Conservation (phyloP, 164 flowering plant genomes). For the Vitis riparia region DNA sequence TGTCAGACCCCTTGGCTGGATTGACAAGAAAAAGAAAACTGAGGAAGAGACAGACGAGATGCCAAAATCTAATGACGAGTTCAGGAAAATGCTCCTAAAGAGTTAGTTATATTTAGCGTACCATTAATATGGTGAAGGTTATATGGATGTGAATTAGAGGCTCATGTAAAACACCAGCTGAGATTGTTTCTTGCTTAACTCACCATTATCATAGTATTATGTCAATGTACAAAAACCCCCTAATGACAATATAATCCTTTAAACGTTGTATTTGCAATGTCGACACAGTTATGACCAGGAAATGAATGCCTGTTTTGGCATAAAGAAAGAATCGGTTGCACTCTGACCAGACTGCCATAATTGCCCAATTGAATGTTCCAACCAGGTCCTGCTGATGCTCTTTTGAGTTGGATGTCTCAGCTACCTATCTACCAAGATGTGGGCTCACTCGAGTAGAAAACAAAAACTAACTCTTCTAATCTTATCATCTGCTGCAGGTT, state of each 20-base stretch:
- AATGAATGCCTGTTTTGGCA: neutral
- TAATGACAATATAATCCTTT: too few species aligned
- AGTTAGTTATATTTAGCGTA: slow-evolving; percentile 1
- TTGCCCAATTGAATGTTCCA: neutral
- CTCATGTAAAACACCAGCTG: too few species aligned
- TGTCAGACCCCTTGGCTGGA: slow-evolving; percentile 53
- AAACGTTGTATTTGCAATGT: neutral
- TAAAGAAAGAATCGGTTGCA: neutral
- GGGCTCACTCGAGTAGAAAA: too few species aligned
- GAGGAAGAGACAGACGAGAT: slow-evolving; percentile 40
- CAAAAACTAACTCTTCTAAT: too few species aligned
- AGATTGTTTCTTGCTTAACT: too few species aligned
- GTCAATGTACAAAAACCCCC: neutral
- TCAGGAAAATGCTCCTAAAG: slow-evolving; percentile 68
- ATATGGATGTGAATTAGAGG: too few species aligned
- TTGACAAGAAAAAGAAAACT: slow-evolving; percentile 26
- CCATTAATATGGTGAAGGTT: too few species aligned
- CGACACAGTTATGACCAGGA: neutral
- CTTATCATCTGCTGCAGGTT: too few species aligned
- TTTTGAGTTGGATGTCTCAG: too few species aligned
- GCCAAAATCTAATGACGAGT: slow-evolving; percentile 86
- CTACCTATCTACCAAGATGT: too few species aligned
- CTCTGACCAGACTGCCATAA: neutral
- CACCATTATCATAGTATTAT: neutral
- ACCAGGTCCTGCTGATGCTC: neutral